Evolutionary conservation across 2,329 filamentous ascomycete genomes (phyloP), one percentile per base, ranked within the genome.

Genomic region (Exophiala sp.): DNA sequence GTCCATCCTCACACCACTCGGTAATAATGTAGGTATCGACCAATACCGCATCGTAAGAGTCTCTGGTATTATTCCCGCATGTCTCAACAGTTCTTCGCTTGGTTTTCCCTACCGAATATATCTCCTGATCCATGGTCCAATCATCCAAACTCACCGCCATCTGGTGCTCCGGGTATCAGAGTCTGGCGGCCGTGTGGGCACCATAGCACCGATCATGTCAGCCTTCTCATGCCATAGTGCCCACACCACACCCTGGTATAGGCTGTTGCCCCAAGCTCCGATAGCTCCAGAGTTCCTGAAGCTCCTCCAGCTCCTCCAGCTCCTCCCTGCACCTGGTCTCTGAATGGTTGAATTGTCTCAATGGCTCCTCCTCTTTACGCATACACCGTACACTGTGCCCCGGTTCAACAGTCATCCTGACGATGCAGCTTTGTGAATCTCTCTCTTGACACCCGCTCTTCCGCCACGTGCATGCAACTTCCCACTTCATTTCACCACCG

Each of bases 401-500:
- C 34, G 34, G 2, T 24, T 37, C 19, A 27, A 40, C 34, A 27
- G 32, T 30, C 21, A 38, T 21, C 34, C 34, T 38, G 34, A 39
- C 32, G 21, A 18, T 40, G 44, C 44, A 29, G 44, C 30, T 47
- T 23, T 29, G 35, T 23, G 32, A 19, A 21, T 39, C 18, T 35
- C 24, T 5, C 10, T 27, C 10, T 34, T 19, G 29, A 38, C 29
- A 14, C 21, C 21, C 38, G 30, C 30, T 34, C 30, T 38, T 18
- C 14, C 19, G 29, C 18, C 43, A 46, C 43, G 43, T 46, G 43
- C 43, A 38, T 37, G 13, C 30, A n/a, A 16, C 5, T 16, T 34
- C 30, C 14, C 30, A 6, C 14, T 16, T 13, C 30, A 16, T 13
- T 34, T 27, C 24, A 10, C 6, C 24, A 10, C 24, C n/a, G n/a